phyloP scores from a whole-genome alignment of 2,329 filamentous ascomycete species.

The Diaporthe caulivora region DNA sequence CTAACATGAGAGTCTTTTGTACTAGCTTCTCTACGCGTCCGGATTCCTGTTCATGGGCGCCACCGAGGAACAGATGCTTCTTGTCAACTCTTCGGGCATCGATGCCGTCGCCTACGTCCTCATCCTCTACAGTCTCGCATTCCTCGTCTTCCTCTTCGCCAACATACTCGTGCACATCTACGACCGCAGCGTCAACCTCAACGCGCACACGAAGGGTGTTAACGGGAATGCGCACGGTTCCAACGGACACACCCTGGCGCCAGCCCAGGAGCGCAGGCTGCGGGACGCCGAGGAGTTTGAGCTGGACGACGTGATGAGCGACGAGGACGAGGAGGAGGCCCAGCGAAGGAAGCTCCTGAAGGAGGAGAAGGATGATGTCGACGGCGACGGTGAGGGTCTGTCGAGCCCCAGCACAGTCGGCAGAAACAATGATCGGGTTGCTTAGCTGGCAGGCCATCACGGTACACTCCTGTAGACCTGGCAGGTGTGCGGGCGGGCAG shows the following conservation, averaged over 20 bases:
- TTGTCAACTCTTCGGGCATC: slow-evolving; percentile 80
- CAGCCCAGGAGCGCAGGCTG: slow-evolving; percentile 67
- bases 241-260: slow-evolving; percentile 5
- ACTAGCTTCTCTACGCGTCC: slow-evolving; percentile 86
- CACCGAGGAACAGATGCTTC: slow-evolving; percentile 93
- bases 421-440: slow-evolving; percentile 57
- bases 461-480: not conserved
- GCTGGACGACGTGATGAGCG: slow-evolving; percentile 88
- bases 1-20: slow-evolving; percentile 36
- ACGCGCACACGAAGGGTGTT: slow-evolving; percentile 50
- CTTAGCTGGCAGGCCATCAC: slow-evolving; percentile 28
- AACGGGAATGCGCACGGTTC: slow-evolving; percentile 49
- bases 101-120: slow-evolving; percentile 94
- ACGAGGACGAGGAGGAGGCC: slow-evolving; percentile 72
- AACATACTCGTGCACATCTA: slow-evolving; percentile 90
- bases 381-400: slow-evolving; percentile 45
- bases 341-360: slow-evolving; percentile 53
- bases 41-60: slow-evolving; percentile 98
- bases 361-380: slow-evolving; percentile 48
- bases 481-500: not conserved
- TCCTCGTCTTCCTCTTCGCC: slow-evolving; percentile 90
- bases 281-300: slow-evolving; percentile 94
- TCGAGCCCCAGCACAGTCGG: slow-evolving; percentile 64
- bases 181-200: slow-evolving; percentile 67
- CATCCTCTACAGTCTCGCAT: slow-evolving; percentile 90